Evolutionary conservation across 257 asterid genomes (phyloP).

Genomic region (Petrea volubilis): DNA sequence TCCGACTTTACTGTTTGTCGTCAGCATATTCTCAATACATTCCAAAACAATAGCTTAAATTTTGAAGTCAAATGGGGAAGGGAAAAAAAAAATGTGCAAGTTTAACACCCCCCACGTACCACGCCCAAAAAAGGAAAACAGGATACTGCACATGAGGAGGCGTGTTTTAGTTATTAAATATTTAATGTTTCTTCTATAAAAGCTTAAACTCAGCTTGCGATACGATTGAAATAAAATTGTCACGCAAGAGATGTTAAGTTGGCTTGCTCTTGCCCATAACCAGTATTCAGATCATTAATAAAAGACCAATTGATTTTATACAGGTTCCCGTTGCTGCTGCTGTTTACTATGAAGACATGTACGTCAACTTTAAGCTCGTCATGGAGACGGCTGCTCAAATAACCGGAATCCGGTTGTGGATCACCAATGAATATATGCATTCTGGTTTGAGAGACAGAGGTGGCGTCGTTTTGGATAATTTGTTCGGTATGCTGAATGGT

Average conservation of each 20-base stretch:
- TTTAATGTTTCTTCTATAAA: too few relatives aligned
- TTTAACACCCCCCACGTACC: too few relatives aligned
- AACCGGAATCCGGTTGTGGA: slow-evolving; percentile 79
- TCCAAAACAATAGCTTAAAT: background rate
- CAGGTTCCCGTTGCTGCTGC: slow-evolving; percentile 98
- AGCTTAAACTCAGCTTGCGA: too few relatives aligned
- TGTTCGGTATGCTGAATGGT: slow-evolving; percentile 81
- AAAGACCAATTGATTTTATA: background rate
- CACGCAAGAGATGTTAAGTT: background rate
- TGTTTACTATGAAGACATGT: slow-evolving; percentile 88
- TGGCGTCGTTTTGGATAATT: slow-evolving; percentile 64
- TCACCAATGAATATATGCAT: slow-evolving; percentile 94
- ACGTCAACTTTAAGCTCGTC: slow-evolving; percentile 83
- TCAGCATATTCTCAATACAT: background rate
- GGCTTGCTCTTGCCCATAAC: background rate
- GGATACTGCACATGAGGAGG: too few relatives aligned
- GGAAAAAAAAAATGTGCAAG: too few relatives aligned
- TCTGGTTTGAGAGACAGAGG: slow-evolving; percentile 94
- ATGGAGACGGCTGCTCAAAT: slow-evolving; percentile 79
- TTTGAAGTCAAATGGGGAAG: too few relatives aligned
- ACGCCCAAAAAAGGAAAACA: too few relatives aligned
- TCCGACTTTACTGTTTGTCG: background rate
- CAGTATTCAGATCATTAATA: background rate
- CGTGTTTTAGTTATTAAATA: too few relatives aligned
- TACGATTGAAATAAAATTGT: background rate